Evolutionary conservation across 2,329 filamentous ascomycete genomes (phyloP), one percentile per base, ranked within the genome.

Genomic region (Diplodia intermedia): DNA sequence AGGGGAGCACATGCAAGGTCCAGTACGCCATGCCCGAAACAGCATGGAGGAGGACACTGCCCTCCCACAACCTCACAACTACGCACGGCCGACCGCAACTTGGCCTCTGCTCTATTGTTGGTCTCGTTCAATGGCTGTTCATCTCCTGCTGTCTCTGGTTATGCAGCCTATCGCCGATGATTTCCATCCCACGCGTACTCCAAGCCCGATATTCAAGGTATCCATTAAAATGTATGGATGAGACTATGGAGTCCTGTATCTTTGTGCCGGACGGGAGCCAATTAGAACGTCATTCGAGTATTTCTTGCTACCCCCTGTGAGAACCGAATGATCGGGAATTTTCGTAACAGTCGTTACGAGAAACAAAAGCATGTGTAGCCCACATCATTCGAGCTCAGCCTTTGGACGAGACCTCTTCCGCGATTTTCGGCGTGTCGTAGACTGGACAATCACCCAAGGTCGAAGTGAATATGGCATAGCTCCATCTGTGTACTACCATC

Each of bases 1-100:
- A 47, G 29, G 11, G 38, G 11, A 29, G 33, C 15, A 38, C 49
- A 63, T 63, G 60, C 47, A 63, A 63, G 60, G 60, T 8, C 31
- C 8, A 15, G 7, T 36, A 18, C 43, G 31, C 47, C 52, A 38
- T 31, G 6, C 57, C 43, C 9, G 47, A 63, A 15, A 29, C 14
- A 29, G 60, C 12, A 49, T 29, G 23, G 26, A 12, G 5, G 8
- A 0, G 15, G 6, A n/a, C 15, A 36, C 23, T 26, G 23, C 18
- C 29, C 23, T 38, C 36, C n/a, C 29, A 15, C 60, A 20, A 63
- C 60, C 3, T 63, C 60, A 52, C 47, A 26, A 26, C 23, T 26
- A 26, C 11, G 14, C 12, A 8, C 50, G 14, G 11, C 26, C 20
- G 23, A 23, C 23, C 12, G 11, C 20, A 53, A 2, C 14, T 26